Conservation (phyloP, 192 early-diverging fungal species). For the Endogone sp. region DNA sequence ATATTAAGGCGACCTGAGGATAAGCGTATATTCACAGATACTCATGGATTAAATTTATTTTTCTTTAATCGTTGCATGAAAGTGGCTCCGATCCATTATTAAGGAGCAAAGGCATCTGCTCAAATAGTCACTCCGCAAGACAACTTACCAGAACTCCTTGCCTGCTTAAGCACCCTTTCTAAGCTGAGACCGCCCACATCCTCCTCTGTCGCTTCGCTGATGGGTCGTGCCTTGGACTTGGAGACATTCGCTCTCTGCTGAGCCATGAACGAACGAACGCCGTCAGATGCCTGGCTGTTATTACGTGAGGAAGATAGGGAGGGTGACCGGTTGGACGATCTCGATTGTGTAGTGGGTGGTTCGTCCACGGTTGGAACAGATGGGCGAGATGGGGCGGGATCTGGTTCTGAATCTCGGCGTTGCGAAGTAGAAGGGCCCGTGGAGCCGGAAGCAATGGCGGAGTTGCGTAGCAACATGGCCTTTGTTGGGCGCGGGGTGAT, state of each 20-base stretch:
- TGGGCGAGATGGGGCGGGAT: no score
- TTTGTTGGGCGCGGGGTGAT: no score
- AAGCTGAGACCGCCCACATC: conserved; percentile 6
- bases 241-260: conserved; percentile 24
- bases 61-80: background rate
- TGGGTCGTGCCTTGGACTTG: background rate
- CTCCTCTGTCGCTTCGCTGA: background rate
- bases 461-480: no score
- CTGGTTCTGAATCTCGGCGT: no score
- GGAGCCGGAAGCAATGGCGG: no score
- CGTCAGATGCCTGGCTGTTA: conserved; percentile 9
- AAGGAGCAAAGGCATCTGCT: no score
- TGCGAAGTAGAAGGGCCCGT: no score
- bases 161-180: conserved; percentile 16
- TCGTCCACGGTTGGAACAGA: no score
- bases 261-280: conserved; percentile 26
- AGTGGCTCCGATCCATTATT: no score
- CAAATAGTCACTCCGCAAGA: no score
- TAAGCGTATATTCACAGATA: background rate
- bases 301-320: background rate
- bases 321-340: background rate
- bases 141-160: conserved; percentile 12
- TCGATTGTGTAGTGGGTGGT: background rate
- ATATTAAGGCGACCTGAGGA: conserved; percentile 39
- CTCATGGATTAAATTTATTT: background rate